These are phyloP conservation scores for Pyrus bretschneideri DNA, from an alignment of 306 rosid species.

Conservation along the genomic window DNA sequence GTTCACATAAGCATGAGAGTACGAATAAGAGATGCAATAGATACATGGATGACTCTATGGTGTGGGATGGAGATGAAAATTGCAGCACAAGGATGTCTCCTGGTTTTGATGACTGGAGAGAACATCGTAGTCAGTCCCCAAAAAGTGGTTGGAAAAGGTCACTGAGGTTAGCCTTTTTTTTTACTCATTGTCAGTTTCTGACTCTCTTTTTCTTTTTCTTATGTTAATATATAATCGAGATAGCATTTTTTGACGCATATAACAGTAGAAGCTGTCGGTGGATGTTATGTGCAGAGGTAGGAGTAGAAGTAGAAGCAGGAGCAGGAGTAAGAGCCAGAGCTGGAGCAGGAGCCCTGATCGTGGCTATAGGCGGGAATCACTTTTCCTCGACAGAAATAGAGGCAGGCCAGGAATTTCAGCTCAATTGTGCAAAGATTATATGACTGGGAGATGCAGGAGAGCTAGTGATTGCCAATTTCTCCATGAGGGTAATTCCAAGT, in stretches of 20 bases:
- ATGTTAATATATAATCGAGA: background rate
- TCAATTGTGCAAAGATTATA: slow-evolving; percentile 73
- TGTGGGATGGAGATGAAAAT: slow-evolving; percentile 59
- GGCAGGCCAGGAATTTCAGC: slow-evolving; percentile 49
- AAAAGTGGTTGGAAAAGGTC: slow-evolving; percentile 62
- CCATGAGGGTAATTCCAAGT: slow-evolving; percentile 56
- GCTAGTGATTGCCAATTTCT: slow-evolving; percentile 68
- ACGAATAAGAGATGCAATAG: slow-evolving; percentile 42
- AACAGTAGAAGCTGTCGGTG: background rate
- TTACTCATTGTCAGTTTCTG: background rate
- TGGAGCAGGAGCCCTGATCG: slow-evolving; percentile 53
- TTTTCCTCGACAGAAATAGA: slow-evolving; percentile 57
- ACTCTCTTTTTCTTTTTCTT: background rate
- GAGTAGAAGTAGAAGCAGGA: slow-evolving; percentile 25
- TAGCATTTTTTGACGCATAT: background rate
- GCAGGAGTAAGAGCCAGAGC: slow-evolving; percentile 33
- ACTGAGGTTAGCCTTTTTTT: slow-evolving; percentile 40
- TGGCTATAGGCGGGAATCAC: slow-evolving; percentile 61
- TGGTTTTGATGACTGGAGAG: slow-evolving; percentile 65
- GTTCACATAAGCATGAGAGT: slow-evolving; percentile 47
- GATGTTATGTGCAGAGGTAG: slow-evolving; percentile 23
- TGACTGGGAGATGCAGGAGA: slow-evolving; percentile 83
- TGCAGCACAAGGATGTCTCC: slow-evolving; percentile 63
- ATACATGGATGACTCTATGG: slow-evolving; percentile 37
- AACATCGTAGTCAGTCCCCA: slow-evolving; percentile 58